Conservation (phyloP, 2,329 filamentous ascomycete genomes). For the Scolecobasidium constrictum region DNA sequence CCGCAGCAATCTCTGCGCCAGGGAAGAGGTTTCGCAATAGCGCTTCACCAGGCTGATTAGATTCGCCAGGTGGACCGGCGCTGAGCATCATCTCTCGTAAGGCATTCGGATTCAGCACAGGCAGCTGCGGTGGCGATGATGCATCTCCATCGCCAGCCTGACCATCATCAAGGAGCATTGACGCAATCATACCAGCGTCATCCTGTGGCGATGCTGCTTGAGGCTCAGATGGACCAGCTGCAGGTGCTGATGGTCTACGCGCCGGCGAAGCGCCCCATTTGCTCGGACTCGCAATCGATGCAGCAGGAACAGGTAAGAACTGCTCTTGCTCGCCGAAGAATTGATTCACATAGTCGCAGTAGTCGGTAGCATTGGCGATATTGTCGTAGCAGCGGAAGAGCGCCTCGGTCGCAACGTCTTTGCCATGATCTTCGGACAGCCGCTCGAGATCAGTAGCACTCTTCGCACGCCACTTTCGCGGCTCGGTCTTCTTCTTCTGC, state of each 20-base stretch:
- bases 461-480: constrained; percentile 41
- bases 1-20: neutral
- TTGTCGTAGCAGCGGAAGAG: constrained; percentile 72
- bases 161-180: neutral
- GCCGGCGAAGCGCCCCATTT: neutral
- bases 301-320: neutral
- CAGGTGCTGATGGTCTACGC: neutral
- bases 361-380: constrained; percentile 51
- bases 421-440: constrained; percentile 38
- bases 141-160: neutral
- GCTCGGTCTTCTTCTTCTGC: constrained; percentile 31
- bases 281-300: neutral
- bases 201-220: neutral
- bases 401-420: constrained; percentile 63
- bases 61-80: neutral
- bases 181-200: neutral
- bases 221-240: neutral
- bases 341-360: constrained; percentile 39
- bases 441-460: constrained; percentile 33
- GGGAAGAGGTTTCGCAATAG: neutral
- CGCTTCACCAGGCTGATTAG: neutral
- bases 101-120: neutral
- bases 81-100: neutral
- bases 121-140: neutral
- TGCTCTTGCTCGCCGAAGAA: neutral